These are phyloP conservation scores for Penicillium samsonianum DNA, from an alignment of 495 filamentous ascomycete genomes.

Conservation along the genomic window DNA sequence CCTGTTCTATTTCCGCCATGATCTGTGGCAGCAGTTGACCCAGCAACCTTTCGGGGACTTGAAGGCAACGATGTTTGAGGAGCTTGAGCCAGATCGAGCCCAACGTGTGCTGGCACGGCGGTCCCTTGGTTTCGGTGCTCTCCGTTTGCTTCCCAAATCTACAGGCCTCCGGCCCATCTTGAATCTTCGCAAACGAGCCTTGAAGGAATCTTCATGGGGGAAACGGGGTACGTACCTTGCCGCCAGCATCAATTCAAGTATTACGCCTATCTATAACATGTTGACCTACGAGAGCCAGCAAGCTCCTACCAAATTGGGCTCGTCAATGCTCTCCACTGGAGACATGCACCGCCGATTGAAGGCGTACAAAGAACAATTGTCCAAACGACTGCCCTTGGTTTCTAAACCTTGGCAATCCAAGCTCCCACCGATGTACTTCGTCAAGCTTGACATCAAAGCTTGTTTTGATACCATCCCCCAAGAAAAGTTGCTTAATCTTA, in stretches of 20 bases:
- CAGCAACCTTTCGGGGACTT: conserved; percentile 70
- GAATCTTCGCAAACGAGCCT: conserved; percentile 70
- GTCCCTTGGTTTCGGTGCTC: conserved; percentile 70
- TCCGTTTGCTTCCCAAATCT: conserved; percentile 79
- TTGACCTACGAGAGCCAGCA: conserved; percentile 73
- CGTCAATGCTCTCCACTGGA: conserved; percentile 74
- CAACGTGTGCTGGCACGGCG: conserved; percentile 59
- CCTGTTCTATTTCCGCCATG: conserved; percentile 93
- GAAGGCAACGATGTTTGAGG: conserved; percentile 76
- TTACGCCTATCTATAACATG: conserved; percentile 74
- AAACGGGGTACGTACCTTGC: conserved; percentile 53
- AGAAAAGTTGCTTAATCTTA: conserved; percentile 62
- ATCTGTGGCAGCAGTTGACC: conserved; percentile 77
- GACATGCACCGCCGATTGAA: conserved; percentile 81
- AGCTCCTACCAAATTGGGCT: conserved; percentile 66
- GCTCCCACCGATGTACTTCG: conserved; percentile 65
- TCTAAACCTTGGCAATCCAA: background rate
- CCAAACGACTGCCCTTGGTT: conserved; percentile 7
- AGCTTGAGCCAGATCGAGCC: conserved; percentile 62
- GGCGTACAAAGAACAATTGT: conserved; percentile 56
- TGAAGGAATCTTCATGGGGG: conserved; percentile 44
- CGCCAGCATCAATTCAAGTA: conserved; percentile 76
- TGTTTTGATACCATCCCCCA: conserved; percentile 98
- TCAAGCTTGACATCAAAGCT: conserved; percentile 86
- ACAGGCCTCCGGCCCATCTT: conserved; percentile 76